Percentiles rank a stretch among this genome's conserved stretches.
Conservation (phyloP, 2,329 filamentous ascomycete species). For the Calonectria multiphialidica region DNA sequence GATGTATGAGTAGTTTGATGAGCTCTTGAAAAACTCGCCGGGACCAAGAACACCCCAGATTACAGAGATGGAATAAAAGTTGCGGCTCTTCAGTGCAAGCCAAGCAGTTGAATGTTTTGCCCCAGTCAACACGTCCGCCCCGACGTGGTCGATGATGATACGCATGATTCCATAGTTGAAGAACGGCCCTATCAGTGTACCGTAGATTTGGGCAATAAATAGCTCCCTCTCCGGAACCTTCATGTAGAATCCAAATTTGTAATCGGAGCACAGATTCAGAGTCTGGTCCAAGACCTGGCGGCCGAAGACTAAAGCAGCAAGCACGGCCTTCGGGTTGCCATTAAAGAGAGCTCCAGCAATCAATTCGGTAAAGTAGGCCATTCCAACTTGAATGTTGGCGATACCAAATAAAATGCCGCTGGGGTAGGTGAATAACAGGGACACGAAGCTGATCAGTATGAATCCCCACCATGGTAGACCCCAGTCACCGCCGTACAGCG, state of each 20-base stretch:
- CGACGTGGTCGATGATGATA: background rate
- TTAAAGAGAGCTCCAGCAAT: background rate
- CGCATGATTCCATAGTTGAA: background rate
- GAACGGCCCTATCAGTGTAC: background rate
- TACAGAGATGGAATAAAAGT: background rate
- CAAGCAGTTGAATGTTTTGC: background rate
- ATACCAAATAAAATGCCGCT: conserved; percentile 1
- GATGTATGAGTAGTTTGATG: background rate
- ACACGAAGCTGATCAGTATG: background rate
- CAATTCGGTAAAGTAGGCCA: background rate
- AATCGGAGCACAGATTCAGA: background rate
- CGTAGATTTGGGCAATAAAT: background rate
- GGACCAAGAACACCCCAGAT: background rate
- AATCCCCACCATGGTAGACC: background rate
- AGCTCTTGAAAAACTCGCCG: background rate
- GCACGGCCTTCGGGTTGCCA: background rate
- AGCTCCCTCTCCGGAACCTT: background rate
- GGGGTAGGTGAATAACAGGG: background rate
- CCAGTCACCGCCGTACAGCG: background rate
- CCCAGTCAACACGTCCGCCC: background rate
- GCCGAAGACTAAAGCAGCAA: background rate
- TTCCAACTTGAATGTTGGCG: background rate
- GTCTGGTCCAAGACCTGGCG: background rate
- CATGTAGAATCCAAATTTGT: background rate
- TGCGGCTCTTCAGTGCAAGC: background rate